A percentile compares a stretch with the other conserved stretches of the same genome.
Conservation (phyloP, 2,329 filamentous ascomycete genomes). For the Cladosporium phlei region DNA sequence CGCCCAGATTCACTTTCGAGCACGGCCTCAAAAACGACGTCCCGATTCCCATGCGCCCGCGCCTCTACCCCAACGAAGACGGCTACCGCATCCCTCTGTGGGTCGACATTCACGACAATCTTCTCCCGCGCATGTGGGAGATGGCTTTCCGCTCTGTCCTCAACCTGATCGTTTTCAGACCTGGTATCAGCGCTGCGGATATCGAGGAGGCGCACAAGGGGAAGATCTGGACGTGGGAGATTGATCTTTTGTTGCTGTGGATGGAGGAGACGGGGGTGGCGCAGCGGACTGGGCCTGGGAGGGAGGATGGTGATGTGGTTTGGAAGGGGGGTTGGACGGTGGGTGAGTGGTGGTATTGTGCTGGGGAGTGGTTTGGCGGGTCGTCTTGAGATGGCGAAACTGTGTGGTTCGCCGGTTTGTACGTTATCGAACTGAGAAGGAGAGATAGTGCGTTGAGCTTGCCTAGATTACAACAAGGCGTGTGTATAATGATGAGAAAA, state of each 20-base stretch:
- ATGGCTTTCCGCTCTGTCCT: slow-evolving; percentile 59
- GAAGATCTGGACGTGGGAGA: slow-evolving; percentile 60
- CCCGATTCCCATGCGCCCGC: slow-evolving; percentile 22
- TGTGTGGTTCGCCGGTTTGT: no score
- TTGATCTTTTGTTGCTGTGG: slow-evolving; percentile 57
- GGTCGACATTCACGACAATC: slow-evolving; percentile 62
- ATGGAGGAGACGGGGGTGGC: slow-evolving; percentile 51
- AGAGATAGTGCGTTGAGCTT: no score
- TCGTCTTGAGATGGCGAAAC: no score
- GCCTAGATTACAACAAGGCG: no score
- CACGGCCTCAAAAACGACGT: slow-evolving; percentile 46
- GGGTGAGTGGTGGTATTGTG: slow-evolving; percentile 65
- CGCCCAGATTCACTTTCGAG: slow-evolving; percentile 54
- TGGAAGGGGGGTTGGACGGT: slow-evolving; percentile 40
- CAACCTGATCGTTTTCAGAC: slow-evolving; percentile 59
- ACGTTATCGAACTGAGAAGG: no score
- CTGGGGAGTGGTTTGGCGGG: not conserved
- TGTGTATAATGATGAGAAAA: no score
- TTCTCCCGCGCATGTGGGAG: slow-evolving; percentile 59
- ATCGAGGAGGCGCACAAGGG: slow-evolving; percentile 55
- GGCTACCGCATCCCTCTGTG: slow-evolving; percentile 58
- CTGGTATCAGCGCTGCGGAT: slow-evolving; percentile 51
- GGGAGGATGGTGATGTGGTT: slow-evolving; percentile 31
- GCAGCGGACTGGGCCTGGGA: slow-evolving; percentile 36
- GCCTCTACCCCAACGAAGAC: slow-evolving; percentile 15